Base-by-base conservation (phyloP, 2,329 filamentous ascomycete genomes). In the Fonsecaea pugnacius region DNA sequence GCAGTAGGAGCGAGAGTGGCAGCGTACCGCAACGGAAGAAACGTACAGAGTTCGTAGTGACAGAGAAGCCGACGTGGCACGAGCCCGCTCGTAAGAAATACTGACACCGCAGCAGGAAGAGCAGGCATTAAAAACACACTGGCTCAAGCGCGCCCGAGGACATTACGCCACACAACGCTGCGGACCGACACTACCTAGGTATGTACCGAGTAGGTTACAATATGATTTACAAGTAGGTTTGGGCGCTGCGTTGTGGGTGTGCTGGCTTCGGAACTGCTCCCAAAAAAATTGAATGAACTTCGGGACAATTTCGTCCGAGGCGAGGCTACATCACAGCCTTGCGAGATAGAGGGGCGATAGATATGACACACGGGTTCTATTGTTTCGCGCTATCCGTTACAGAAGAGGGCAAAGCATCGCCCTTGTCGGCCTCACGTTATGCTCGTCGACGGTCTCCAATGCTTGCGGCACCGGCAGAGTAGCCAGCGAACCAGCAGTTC, bases 11-110 rank as follows among this genome's bases (percentile, higher is more conserved):
- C 27, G 27, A 30, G 27, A 30, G 27, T 30, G 27, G 43, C 43
- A 48, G 40, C 9, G 18, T 9, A 1, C n/a, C 16, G 43, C 43
- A 3, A 10, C 43, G 43, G 43, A 48, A 21, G 24, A 4, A 48
- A 48, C 10, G 9, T 48, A 24, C 21, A 48, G 43, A 14, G 24
- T 10, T 27, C 12, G 43, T 5, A 10, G 18, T 5, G 21, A 8
- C 27, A 54, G 40, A 56, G n/a, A 30, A 27, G 40, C 40, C 35
- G 36, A 43, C n/a, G 55, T 12, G 48, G 30, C 51, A 65, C 57
- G 66, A 68, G 63, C 60, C 63, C 32, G 59, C 63, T 61, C 52
- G 65, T 63, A 35, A 40, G 58, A 2, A 53, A 46, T 36, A 18
- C 51, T 48, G 33, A 60, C 27, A 32, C 38, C 6, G 40, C 38